Conservation (phyloP, 495 filamentous ascomycete species). For the Lophiostoma macrostomum region DNA sequence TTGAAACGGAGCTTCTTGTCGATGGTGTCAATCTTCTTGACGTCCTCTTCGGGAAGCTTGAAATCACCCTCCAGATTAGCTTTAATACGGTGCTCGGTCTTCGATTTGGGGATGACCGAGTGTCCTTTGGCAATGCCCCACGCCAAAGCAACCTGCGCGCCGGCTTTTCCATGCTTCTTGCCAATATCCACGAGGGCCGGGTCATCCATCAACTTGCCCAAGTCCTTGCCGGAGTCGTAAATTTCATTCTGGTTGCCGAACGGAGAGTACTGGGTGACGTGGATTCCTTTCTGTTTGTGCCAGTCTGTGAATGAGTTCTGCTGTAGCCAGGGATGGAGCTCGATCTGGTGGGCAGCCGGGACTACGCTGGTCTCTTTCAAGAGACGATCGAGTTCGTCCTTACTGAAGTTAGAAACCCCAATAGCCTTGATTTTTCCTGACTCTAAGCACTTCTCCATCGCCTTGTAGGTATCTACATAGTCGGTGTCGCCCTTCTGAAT, state of each 20-base stretch:
- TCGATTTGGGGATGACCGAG: slow-evolving; percentile 65
- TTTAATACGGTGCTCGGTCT: slow-evolving; percentile 50
- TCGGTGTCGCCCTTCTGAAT: slow-evolving; percentile 32
- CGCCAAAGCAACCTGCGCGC: slow-evolving; percentile 61
- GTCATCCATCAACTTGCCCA: slow-evolving; percentile 60
- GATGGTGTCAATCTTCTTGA: slow-evolving; percentile 52
- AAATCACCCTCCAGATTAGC: slow-evolving; percentile 60
- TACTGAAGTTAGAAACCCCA: slow-evolving; percentile 74
- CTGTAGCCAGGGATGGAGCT: slow-evolving; percentile 62
- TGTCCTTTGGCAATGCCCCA: slow-evolving; percentile 66
- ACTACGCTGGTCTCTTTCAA: slow-evolving; percentile 58
- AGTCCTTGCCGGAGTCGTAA: slow-evolving; percentile 50
- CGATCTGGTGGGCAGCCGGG: slow-evolving; percentile 66
- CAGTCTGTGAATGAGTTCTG: slow-evolving; percentile 57
- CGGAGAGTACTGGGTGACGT: slow-evolving; percentile 63
- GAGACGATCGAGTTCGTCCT: slow-evolving; percentile 64
- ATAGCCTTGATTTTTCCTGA: slow-evolving; percentile 61
- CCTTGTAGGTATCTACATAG: slow-evolving; percentile 46
- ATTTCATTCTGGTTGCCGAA: slow-evolving; percentile 69
- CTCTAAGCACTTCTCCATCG: slow-evolving; percentile 60
- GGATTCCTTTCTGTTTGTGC: slow-evolving; percentile 55
- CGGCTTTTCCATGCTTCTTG: slow-evolving; percentile 59
- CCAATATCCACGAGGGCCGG: slow-evolving; percentile 58
- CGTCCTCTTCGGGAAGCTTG: slow-evolving; percentile 51
- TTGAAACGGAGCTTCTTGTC: slow-evolving; percentile 62